Evolutionary conservation across 805 yeast genomes (phyloP).

Genomic region (Alloascoidea africana): DNA sequence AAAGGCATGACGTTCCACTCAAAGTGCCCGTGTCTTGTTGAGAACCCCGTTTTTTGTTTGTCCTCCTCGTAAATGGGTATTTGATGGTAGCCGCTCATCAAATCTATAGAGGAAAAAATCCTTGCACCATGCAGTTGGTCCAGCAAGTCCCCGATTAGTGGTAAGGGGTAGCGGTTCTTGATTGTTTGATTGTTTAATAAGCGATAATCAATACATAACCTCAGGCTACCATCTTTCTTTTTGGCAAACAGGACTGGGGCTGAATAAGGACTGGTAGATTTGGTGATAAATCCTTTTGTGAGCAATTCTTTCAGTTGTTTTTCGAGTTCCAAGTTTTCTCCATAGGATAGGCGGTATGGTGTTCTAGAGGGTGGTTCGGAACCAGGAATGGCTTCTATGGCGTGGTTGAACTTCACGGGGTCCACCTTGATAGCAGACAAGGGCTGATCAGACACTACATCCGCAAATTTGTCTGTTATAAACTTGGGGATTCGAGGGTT

Average conservation of each 20-base stretch:
- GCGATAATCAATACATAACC: slow-evolving; percentile 11
- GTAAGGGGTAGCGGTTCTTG: slow-evolving; percentile 10
- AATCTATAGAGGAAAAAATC: slow-evolving; percentile 9
- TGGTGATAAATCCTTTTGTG: slow-evolving; percentile 3
- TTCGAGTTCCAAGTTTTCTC: slow-evolving; percentile 3
- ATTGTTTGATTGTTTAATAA: slow-evolving; percentile 8
- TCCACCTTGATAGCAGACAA: too few species aligned
- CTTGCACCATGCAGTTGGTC: slow-evolving; percentile 4
- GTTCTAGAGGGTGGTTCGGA: slow-evolving; percentile 3
- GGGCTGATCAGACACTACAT: too few species aligned
- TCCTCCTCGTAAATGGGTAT: too few species aligned
- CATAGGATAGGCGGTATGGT: slow-evolving; percentile 4
- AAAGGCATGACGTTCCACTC: slow-evolving; percentile 15
- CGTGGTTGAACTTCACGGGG: too few species aligned
- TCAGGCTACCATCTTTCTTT: slow-evolving; percentile 9
- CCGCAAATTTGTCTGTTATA: too few species aligned
- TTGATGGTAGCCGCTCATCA: slow-evolving; percentile 10
- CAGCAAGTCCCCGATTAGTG: slow-evolving; percentile 9
- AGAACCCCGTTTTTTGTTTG: slow-evolving; percentile 15
- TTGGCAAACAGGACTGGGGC: slow-evolving; percentile 9
- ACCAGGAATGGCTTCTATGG: too few species aligned
- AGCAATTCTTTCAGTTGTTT: neutral
- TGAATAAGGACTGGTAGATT: slow-evolving; percentile 6
- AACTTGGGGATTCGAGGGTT: too few species aligned
- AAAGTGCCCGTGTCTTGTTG: slow-evolving; percentile 9